Percentiles rank a stretch among this genome's conserved stretches.
Evolutionary conservation across 257 asterid genomes (phyloP).

Genomic region (Anisodus acutangulus): DNA sequence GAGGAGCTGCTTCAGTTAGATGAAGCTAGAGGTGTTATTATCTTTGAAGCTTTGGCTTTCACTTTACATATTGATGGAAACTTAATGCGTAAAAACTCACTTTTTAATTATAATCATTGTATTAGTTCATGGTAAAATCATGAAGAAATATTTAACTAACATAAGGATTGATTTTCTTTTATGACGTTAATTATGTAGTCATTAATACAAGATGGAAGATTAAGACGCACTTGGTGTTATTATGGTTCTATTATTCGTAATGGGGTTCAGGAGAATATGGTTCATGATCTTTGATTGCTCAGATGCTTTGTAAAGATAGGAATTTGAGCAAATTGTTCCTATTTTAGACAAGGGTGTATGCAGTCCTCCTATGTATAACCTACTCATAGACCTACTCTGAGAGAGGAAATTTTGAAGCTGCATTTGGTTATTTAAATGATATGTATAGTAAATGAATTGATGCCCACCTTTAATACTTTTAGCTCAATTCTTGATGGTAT

Average conservation of each 20-base stretch:
- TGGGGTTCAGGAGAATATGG: slow-evolving; percentile 50
- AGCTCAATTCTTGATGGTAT: slow-evolving; percentile 45
- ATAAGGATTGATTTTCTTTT: too few relatives aligned
- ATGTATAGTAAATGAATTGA: slow-evolving; percentile 50
- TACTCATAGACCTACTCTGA: slow-evolving; percentile 56
- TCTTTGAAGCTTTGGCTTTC: too few relatives aligned
- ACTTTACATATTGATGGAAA: too few relatives aligned
- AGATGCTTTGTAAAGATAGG: slow-evolving; percentile 52
- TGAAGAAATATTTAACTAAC: too few relatives aligned
- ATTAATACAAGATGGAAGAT: too few relatives aligned
- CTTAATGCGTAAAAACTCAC: too few relatives aligned
- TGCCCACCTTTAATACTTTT: too few relatives aligned
- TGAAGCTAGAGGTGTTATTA: too few relatives aligned
- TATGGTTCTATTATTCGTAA: slow-evolving; percentile 59
- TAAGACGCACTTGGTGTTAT: slow-evolving; percentile 61
- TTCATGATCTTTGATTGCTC: slow-evolving; percentile 56
- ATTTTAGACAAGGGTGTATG: slow-evolving; percentile 54
- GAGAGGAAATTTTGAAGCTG: slow-evolving; percentile 67
- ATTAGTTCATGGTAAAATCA: too few relatives aligned
- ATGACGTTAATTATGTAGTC: too few relatives aligned
- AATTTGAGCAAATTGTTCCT: slow-evolving; percentile 53
- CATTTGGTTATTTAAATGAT: slow-evolving; percentile 48
- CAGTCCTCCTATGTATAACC: slow-evolving; percentile 47
- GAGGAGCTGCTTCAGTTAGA: too few relatives aligned
- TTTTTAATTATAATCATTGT: too few relatives aligned